Conservation (phyloP, 345 rosid species). For the Citrus mangshanensis region DNA sequence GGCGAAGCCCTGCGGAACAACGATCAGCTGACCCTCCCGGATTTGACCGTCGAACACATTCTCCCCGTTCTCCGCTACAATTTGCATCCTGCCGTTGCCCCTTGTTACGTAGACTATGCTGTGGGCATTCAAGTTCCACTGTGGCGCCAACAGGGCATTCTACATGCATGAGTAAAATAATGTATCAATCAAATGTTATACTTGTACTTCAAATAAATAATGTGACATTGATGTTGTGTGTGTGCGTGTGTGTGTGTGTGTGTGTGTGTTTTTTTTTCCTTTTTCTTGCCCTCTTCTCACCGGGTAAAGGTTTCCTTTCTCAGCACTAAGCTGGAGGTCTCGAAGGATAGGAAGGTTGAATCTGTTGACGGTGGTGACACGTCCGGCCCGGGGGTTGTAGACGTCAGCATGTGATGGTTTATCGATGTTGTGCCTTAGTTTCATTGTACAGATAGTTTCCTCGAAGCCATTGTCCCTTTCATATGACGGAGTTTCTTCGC, state of each 20-base stretch:
- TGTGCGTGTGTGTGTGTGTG: no score
- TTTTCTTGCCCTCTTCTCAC: neutral
- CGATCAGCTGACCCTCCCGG: slow-evolving; percentile 33
- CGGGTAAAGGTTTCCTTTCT: slow-evolving; percentile 43
- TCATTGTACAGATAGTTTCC: slow-evolving; percentile 54
- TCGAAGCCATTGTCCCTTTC: slow-evolving; percentile 43
- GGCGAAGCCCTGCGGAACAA: slow-evolving; percentile 33
- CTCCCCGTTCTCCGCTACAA: slow-evolving; percentile 28
- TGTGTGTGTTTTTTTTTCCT: neutral
- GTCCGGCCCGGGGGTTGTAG: slow-evolving; percentile 63
- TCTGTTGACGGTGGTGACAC: slow-evolving; percentile 52
- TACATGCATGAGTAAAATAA: slow-evolving; percentile 8
- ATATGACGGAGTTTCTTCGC: no score
- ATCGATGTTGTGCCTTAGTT: slow-evolving; percentile 40
- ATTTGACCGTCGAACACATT: slow-evolving; percentile 24
- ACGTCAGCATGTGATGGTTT: slow-evolving; percentile 50
- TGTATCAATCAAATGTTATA: neutral
- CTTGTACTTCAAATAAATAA: neutral
- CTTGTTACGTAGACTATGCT: slow-evolving; percentile 28
- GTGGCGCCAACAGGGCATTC: slow-evolving; percentile 36
- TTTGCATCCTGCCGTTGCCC: slow-evolving; percentile 33
- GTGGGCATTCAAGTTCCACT: slow-evolving; percentile 43
- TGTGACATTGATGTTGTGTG: neutral
- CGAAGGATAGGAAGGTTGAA: slow-evolving; percentile 52
- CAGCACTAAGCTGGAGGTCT: slow-evolving; percentile 46